Evolutionary conservation across 2,329 filamentous ascomycete species (phyloP), one percentile per base, ranked within the genome.

Genomic region (Colletotrichum lini): DNA sequence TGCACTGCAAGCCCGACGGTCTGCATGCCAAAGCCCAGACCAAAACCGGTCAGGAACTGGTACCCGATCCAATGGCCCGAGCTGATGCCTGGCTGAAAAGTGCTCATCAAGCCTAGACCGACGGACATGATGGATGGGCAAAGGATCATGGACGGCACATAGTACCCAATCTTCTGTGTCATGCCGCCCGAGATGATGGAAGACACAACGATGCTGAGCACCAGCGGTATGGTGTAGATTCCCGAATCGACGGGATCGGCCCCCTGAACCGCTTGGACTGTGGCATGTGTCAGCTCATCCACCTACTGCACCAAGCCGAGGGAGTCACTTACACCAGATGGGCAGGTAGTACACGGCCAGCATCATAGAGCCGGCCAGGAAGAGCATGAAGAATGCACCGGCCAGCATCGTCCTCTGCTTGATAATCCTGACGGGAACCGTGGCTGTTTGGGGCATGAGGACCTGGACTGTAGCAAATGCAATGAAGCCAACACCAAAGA

Each of bases 11-110:
- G 85, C 65, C 84, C 82, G 18, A 87, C 82, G 4, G 88, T 85
- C 75, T 91, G 89, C 82, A 92, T 87, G 7, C 87, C 86, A 30
- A 88, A 80, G 3, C 90, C 90, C 4, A 91, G 76, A 1, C 90
- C 90, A 59, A 89, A 85, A 21, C 90, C 90, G 8, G 86, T 82
- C 23, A 92, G 76, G 66, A 89, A 87, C 75, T 91, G 88, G 75
- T 83, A 91, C 15, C 83, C 87, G 66, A 91, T 89, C 90, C 90
- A 92, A 70, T 87, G 83, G 2, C 82, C 78, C 1, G 85, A 83
- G 3, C 80, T 79, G 16, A 86, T 87, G 60, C 78, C 73, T 2
- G 85, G 84, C 18, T 77, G 80, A 42, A 91, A 85, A 0, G 88
- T 91, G 65, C 84, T 89, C 74, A 92, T 81, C 15, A 92, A 83